Evolutionary conservation across 2,329 filamentous ascomycete genomes (phyloP).

Genomic region (Furcasterigmium sp.): DNA sequence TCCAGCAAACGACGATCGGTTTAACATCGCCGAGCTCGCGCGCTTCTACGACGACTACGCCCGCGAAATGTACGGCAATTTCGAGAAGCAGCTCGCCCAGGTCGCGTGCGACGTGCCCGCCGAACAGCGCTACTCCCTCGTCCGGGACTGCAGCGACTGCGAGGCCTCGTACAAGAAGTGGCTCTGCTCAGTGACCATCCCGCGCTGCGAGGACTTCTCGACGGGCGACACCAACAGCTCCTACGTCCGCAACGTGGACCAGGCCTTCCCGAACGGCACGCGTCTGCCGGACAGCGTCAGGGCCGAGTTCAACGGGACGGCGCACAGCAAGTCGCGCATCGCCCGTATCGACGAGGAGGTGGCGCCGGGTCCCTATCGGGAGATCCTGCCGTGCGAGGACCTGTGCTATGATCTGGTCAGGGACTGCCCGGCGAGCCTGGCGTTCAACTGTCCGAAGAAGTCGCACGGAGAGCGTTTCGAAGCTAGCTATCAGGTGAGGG

Average conservation of each 20-base stretch:
- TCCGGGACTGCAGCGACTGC: slow-evolving; percentile 71
- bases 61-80: slow-evolving; percentile 63
- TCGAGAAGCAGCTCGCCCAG: slow-evolving; percentile 76
- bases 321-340: slow-evolving; percentile 60
- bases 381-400: slow-evolving; percentile 82
- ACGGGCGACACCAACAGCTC: slow-evolving; percentile 36
- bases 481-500: slow-evolving; percentile 34
- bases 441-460: slow-evolving; percentile 65
- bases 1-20: slow-evolving; percentile 66
- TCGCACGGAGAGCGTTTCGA: slow-evolving; percentile 29
- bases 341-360: slow-evolving; percentile 65
- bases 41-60: slow-evolving; percentile 77
- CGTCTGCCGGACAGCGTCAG: slow-evolving; percentile 34
- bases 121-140: slow-evolving; percentile 76
- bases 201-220: slow-evolving; percentile 82
- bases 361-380: slow-evolving; percentile 85
- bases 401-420: slow-evolving; percentile 82
- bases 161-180: slow-evolving; percentile 80
- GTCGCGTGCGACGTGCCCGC: slow-evolving; percentile 75
- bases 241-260: slow-evolving; percentile 61
- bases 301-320: slow-evolving; percentile 19
- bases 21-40: slow-evolving; percentile 55
- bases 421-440: slow-evolving; percentile 72
- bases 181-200: slow-evolving; percentile 91
- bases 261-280: slow-evolving; percentile 66